Conservation (phyloP, 2,329 filamentous ascomycete species). For the Tolypocladium sp. region DNA sequence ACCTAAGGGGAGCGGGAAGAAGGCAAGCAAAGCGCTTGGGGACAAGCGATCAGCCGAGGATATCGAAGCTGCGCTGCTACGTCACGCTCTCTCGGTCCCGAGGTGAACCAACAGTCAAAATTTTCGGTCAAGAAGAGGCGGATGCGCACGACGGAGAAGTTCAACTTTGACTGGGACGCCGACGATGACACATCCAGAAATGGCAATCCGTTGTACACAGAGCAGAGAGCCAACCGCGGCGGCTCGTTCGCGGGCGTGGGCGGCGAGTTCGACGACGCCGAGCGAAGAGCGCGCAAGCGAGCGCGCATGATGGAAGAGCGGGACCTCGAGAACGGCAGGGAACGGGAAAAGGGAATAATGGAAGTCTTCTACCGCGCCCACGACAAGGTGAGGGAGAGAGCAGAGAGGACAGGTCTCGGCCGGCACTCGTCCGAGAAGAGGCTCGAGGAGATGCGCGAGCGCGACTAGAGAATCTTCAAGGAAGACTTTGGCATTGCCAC, state of each 20-base stretch:
- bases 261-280: too few species aligned
- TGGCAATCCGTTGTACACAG: slow-evolving; percentile 68
- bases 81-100: slow-evolving; percentile 87
- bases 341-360: slow-evolving; percentile 69
- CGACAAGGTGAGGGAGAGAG: slow-evolving; percentile 59
- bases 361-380: slow-evolving; percentile 66
- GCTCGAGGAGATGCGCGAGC: slow-evolving; percentile 89
- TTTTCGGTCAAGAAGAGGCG: slow-evolving; percentile 97
- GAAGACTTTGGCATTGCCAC: slow-evolving; percentile 96
- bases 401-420: slow-evolving; percentile 65
- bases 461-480: slow-evolving; percentile 99
- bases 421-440: slow-evolving; percentile 96
- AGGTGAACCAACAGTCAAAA: slow-evolving; percentile 70
- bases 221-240: slow-evolving; percentile 19
- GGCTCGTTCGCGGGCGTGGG: slow-evolving; percentile 38
- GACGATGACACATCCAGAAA: slow-evolving; percentile 70
- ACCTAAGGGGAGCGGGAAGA: slow-evolving; percentile 21
- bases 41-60: slow-evolving; percentile 44
- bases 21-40: slow-evolving; percentile 22
- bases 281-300: slow-evolving; percentile 45
- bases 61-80: slow-evolving; percentile 64
- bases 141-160: slow-evolving; percentile 86
- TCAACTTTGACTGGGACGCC: slow-evolving; percentile 97
- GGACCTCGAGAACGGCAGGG: slow-evolving; percentile 68
- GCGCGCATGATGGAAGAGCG: slow-evolving; percentile 63